These are phyloP conservation scores for Harringtonia lauricola DNA, from an alignment of 2,329 filamentous ascomycete species.

Conservation along the genomic window DNA sequence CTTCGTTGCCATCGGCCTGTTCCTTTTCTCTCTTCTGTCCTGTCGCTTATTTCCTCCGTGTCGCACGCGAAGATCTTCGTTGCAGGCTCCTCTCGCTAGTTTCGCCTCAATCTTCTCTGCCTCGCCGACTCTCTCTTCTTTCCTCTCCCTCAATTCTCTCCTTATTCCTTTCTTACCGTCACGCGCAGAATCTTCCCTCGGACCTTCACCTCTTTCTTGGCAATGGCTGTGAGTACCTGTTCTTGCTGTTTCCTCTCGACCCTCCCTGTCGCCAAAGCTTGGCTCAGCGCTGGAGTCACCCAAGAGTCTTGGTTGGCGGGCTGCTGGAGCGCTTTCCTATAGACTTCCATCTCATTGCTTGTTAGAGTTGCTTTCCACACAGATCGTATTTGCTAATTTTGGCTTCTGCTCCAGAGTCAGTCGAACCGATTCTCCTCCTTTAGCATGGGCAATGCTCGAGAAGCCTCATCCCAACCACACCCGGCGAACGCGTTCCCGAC, in stretches of 20 bases:
- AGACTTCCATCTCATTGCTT: not conserved
- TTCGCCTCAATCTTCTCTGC: not conserved
- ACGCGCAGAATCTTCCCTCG: not conserved
- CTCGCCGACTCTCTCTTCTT: not conserved
- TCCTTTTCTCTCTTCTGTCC: not conserved
- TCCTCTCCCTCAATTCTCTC: constrained; percentile 1
- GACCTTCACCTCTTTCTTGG: not conserved
- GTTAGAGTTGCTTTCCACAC: not conserved
- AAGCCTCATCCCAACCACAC: constrained; percentile 23
- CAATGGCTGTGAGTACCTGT: too few species aligned
- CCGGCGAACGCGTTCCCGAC: constrained; percentile 26
- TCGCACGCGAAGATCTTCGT: not conserved
- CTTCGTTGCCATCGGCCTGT: not conserved
- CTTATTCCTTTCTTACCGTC: not conserved
- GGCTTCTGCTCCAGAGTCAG: constrained; percentile 19
- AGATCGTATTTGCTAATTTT: not conserved
- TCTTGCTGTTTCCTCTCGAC: too few species aligned
- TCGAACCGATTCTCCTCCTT: constrained; percentile 27
- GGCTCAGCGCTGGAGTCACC: too few species aligned
- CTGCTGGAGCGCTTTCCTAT: not conserved
- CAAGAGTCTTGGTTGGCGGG: not conserved
- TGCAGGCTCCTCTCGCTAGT: too few species aligned
- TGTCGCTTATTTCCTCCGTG: not conserved
- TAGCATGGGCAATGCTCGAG: constrained; percentile 18
- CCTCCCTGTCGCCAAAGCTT: too few species aligned